Conservation (phyloP, 768 basidiomycete species). For the button mushroom (Agaricus bisporus) region DNA sequence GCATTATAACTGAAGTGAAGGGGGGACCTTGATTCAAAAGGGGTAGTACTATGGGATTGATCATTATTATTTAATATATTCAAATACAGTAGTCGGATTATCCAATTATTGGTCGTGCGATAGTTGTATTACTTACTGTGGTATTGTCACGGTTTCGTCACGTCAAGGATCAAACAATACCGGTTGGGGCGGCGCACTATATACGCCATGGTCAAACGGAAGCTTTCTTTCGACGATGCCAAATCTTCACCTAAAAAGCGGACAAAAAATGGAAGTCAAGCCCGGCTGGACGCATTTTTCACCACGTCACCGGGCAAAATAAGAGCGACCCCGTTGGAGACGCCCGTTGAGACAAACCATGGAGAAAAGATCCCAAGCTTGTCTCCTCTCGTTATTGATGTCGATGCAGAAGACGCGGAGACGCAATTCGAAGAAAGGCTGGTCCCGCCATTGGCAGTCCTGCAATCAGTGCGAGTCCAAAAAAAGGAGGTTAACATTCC, state of each 20-base stretch:
- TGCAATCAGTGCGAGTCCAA: not conserved
- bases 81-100: too few relatives aligned
- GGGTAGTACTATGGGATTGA: too few relatives aligned
- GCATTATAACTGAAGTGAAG: too few relatives aligned
- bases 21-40: too few relatives aligned
- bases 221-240: not conserved
- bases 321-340: not conserved
- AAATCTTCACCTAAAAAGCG: slow-evolving; percentile 5
- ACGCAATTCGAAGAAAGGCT: not conserved
- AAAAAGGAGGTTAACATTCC: not conserved
- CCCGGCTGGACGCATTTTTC: slow-evolving; percentile 8
- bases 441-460: not conserved
- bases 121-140: too few relatives aligned
- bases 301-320: not conserved
- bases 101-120: too few relatives aligned
- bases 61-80: too few relatives aligned
- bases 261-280: not conserved
- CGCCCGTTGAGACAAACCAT: not conserved
- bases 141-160: too few relatives aligned
- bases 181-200: not conserved
- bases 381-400: slow-evolving; percentile 2
- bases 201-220: not conserved
- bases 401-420: not conserved
- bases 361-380: not conserved
- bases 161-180: too few relatives aligned